Evolutionary conservation across 2,329 filamentous ascomycete species (phyloP), one percentile per base, ranked within the genome.

Genomic region (Gaeumannomyces sp.): DNA sequence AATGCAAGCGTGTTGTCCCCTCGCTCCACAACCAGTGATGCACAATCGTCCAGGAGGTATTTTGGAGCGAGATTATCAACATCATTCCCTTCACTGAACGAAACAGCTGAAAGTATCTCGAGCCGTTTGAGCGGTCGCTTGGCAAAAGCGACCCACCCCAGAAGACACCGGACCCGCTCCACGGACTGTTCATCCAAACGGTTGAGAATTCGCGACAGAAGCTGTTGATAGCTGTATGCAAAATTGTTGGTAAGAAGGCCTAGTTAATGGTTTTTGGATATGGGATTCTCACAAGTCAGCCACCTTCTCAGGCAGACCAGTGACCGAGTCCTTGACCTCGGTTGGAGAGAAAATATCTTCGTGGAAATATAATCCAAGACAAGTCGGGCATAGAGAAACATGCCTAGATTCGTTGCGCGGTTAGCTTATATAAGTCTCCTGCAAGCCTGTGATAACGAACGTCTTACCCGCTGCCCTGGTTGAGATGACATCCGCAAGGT

Each of bases 61-160:
- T 63, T n/a, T 0, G 74, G 73, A 0, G 68, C 70, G 3, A 73
- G 60, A 3, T 65, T 45, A 0, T 63, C 50, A 0, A 67, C 35
- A 0, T 63, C 45, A 22, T 64, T 50, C 11, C 70, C 59, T 7
- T 62, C 29, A 16, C 67, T 67, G 59, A 76, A 76, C 0, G 71
- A 60, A 0, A 77, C 61, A 0, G 76, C 77, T 1, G 75, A 78
- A 14, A 69, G 66, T 7, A 78, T 67, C 60, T 78, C 76, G 1
- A 70, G 29, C 45, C 69, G 73, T 45, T 67, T 68, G 1, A 79
- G 67, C 0, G 76, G 76, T 0, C 75, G 67, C 59, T 72, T 75
- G 0, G 76, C 65, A 61, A 75, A 78, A 0, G 76, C 73, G 19
- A 79, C 72, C 76, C 76, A 79, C 3, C 74, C 70, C 2, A 78